Evolutionary conservation across 2,329 filamentous ascomycete genomes (phyloP).

Genomic region (Rasamsonia emersonii): DNA sequence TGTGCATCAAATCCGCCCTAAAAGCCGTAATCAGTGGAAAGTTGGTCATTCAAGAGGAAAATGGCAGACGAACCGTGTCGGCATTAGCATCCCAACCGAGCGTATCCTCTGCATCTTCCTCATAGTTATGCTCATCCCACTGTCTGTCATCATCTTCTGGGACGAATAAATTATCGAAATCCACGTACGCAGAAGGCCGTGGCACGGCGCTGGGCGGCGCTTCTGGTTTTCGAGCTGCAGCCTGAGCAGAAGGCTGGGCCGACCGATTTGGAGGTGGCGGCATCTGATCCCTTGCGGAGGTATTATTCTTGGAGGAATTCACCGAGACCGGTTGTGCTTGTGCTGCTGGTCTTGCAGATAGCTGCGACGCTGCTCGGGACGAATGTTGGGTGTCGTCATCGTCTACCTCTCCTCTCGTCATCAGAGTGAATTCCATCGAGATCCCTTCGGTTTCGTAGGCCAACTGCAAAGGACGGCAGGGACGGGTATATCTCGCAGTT

Average conservation of each 20-base stretch:
- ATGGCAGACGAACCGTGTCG: slow-evolving; percentile 31
- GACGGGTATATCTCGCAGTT: slow-evolving; percentile 50
- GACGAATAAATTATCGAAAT: slow-evolving; percentile 53
- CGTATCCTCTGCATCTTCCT: slow-evolving; percentile 49
- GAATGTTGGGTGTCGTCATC: slow-evolving; percentile 26
- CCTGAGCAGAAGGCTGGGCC: slow-evolving; percentile 25
- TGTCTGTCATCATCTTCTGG: slow-evolving; percentile 50
- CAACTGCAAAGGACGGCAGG: slow-evolving; percentile 53
- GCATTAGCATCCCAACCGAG: slow-evolving; percentile 54
- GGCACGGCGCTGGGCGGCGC: slow-evolving; percentile 17
- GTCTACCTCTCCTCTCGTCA: slow-evolving; percentile 52
- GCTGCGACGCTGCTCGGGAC: slow-evolving; percentile 31
- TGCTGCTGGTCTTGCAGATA: slow-evolving; percentile 33
- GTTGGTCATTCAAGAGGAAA: slow-evolving; percentile 3
- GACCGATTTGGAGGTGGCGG: slow-evolving; percentile 23
- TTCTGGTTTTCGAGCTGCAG: slow-evolving; percentile 16
- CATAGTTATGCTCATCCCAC: slow-evolving; percentile 52
- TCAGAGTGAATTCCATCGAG: slow-evolving; percentile 44
- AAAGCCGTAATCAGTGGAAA: slow-evolving; percentile 2
- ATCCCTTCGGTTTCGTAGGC: slow-evolving; percentile 49
- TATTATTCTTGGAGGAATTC: slow-evolving; percentile 4
- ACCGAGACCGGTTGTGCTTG: slow-evolving; percentile 14
- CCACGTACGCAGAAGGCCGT: slow-evolving; percentile 28
- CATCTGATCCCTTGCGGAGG: slow-evolving; percentile 17
- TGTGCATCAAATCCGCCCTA: slow-evolving; percentile 24